A percentile compares a stretch with the other conserved stretches of the same genome.
Conservation (phyloP, 2,329 filamentous ascomycete species). For the Diplodia sapinea region DNA sequence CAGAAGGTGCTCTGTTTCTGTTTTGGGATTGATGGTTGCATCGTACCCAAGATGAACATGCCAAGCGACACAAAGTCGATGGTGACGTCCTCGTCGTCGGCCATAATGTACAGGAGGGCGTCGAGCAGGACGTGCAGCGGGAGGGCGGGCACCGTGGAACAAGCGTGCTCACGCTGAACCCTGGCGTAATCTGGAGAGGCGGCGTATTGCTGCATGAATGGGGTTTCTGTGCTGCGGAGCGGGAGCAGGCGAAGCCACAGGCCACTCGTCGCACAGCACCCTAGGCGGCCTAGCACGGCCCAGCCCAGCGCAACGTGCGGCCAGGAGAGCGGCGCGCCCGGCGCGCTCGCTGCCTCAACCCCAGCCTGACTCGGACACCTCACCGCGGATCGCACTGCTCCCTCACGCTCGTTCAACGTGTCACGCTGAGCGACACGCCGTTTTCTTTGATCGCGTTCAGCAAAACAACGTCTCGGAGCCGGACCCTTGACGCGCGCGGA, state of each 20-base stretch:
- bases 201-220: slow-evolving; percentile 24
- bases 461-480: slow-evolving; percentile 11
- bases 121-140: slow-evolving; percentile 28
- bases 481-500: slow-evolving; percentile 13
- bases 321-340: slow-evolving; percentile 18
- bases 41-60: slow-evolving; percentile 68
- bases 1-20: slow-evolving; percentile 22
- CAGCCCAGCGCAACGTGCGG: background rate
- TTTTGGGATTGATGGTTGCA: slow-evolving; percentile 11
- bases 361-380: slow-evolving; percentile 18
- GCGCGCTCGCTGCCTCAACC: slow-evolving; percentile 18
- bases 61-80: slow-evolving; percentile 66
- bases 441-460: slow-evolving; percentile 7
- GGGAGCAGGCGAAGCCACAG: slow-evolving; percentile 24
- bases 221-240: slow-evolving; percentile 14
- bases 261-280: slow-evolving; percentile 10
- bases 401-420: slow-evolving; percentile 11
- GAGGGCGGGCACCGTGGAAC: slow-evolving; percentile 15
- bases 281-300: slow-evolving; percentile 5
- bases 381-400: slow-evolving; percentile 18
- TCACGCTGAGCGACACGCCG: slow-evolving; percentile 4
- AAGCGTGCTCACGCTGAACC: slow-evolving; percentile 21
- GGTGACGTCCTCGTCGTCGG: slow-evolving; percentile 30
- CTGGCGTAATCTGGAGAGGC: slow-evolving; percentile 18
- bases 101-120: slow-evolving; percentile 30